phyloP scores from a whole-genome alignment of 2,329 filamentous ascomycete species.

The Trichoderma asperellum region DNA sequence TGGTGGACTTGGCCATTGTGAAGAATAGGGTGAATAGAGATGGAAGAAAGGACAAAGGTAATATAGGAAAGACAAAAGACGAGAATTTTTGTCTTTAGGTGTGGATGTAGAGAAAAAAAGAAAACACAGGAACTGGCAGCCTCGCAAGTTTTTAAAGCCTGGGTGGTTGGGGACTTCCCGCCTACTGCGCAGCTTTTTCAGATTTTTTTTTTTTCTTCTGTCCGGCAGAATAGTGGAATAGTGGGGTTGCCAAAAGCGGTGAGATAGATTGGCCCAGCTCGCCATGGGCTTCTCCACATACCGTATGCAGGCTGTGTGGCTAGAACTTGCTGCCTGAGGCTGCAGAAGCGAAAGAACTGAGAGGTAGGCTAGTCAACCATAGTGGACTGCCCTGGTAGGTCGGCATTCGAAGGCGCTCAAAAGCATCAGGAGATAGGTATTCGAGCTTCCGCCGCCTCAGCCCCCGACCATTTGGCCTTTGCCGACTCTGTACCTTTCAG shows the following conservation, averaged over 20 bases:
- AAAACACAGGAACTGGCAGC: conserved; percentile 12
- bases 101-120: conserved; percentile 19
- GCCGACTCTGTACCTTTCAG: conserved; percentile 11
- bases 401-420: conserved; percentile 35
- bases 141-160: conserved; percentile 29
- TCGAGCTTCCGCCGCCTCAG: conserved; percentile 25
- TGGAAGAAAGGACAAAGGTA: neutral
- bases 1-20: conserved; percentile 69
- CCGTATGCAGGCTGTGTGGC: conserved; percentile 27
- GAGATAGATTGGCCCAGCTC: conserved; percentile 31
- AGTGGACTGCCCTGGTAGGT: neutral
- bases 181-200: conserved; percentile 16
- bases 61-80: conserved; percentile 10
- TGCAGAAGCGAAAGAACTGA: neutral
- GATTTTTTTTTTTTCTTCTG: conserved; percentile 41
- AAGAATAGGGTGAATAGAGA: conserved; percentile 31
- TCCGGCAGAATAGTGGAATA: conserved; percentile 43
- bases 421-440: conserved; percentile 32
- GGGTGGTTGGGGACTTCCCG: conserved; percentile 30
- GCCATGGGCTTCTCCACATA: conserved; percentile 22
- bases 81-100: conserved; percentile 31
- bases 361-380: conserved; percentile 13
- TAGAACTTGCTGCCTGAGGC: conserved; percentile 28
- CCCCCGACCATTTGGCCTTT: conserved; percentile 31
- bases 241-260: conserved; percentile 45